A percentile compares a stretch with the other conserved stretches of the same genome.
Evolutionary conservation across 257 asterid genomes (phyloP).

Genomic region (Linaria vulgaris): DNA sequence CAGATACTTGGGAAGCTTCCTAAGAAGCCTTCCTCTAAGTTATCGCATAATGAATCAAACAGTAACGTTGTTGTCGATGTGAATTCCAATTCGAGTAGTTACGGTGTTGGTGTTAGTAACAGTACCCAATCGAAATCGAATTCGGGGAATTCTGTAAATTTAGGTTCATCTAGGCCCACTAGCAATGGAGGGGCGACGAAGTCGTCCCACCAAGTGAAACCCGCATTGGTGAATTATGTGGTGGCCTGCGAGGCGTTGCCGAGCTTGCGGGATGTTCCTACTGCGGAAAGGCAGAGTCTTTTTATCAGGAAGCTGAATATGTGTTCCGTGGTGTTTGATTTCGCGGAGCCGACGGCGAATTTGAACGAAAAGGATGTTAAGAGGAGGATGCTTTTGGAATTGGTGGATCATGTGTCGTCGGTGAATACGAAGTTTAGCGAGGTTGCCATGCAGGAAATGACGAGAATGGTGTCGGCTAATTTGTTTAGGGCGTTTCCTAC

Average conservation of each 20-base stretch:
- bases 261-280: constrained; percentile 32
- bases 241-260: constrained; percentile 30
- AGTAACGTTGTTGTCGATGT: neutral
- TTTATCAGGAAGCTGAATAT: constrained; percentile 36
- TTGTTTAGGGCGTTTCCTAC: constrained; percentile 40
- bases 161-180: constrained; percentile 14
- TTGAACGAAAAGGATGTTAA: constrained; percentile 40
- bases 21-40: constrained; percentile 19
- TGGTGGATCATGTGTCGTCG: constrained; percentile 36
- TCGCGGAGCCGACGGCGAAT: constrained; percentile 32
- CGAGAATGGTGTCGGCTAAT: constrained; percentile 38
- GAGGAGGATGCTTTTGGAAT: constrained; percentile 42
- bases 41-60: constrained; percentile 12
- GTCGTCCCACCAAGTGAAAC: constrained; percentile 24
- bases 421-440: constrained; percentile 37
- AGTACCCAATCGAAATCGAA: neutral
- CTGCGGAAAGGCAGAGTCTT: constrained; percentile 35
- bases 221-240: constrained; percentile 15
- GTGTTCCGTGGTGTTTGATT: constrained; percentile 40
- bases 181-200: constrained; percentile 26
- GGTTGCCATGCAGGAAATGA: constrained; percentile 38
- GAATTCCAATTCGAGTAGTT: constrained; percentile 8
- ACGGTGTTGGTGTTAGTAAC: constrained; percentile 1
- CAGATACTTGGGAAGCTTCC: constrained; percentile 22
- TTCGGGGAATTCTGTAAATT: constrained; percentile 4